phyloP scores from a whole-genome alignment of 2,329 filamentous ascomycete species.

The Cladosporium austrohemisphaericum region DNA sequence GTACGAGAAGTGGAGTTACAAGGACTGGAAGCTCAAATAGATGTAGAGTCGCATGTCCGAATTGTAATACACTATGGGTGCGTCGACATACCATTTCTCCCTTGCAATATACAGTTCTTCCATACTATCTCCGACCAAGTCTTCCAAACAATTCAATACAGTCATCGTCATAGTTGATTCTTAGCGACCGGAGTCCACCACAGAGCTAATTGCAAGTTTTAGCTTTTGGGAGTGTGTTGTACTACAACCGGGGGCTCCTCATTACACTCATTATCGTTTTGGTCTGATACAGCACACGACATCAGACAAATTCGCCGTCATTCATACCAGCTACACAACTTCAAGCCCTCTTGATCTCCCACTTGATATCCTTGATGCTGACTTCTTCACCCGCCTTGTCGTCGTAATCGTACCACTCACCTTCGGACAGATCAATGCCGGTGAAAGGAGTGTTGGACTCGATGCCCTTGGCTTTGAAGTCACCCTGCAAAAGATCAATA shows the following conservation, averaged over 20 bases:
- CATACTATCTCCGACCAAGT: too few relatives aligned
- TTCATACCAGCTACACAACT: too few relatives aligned
- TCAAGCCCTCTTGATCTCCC: slow-evolving; percentile 78
- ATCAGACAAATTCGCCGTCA: too few relatives aligned
- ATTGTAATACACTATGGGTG: slow-evolving; percentile 2
- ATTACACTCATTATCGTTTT: too few relatives aligned
- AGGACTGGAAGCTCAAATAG: slow-evolving; percentile 70
- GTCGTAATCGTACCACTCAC: slow-evolving; percentile 97
- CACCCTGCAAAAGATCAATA: slow-evolving; percentile 57
- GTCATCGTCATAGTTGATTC: too few relatives aligned
- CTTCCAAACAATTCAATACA: too few relatives aligned
- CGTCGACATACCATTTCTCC: not conserved
- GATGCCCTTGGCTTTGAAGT: slow-evolving; percentile 79
- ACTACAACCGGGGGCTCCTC: too few relatives aligned
- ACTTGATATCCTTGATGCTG: slow-evolving; percentile 83
- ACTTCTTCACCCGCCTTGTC: slow-evolving; percentile 91
- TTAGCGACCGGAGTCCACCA: too few relatives aligned
- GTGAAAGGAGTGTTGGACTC: slow-evolving; percentile 81
- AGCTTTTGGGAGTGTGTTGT: too few relatives aligned
- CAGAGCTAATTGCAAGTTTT: too few relatives aligned
- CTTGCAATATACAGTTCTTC: too few relatives aligned
- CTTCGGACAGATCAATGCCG: slow-evolving; percentile 76
- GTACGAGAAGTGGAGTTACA: slow-evolving; percentile 97
- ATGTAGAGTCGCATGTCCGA: not conserved
- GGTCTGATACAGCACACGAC: too few relatives aligned